Evolutionary conservation across 768 basidiomycete species (phyloP).

Genomic region (Agrocybe pediades): DNA sequence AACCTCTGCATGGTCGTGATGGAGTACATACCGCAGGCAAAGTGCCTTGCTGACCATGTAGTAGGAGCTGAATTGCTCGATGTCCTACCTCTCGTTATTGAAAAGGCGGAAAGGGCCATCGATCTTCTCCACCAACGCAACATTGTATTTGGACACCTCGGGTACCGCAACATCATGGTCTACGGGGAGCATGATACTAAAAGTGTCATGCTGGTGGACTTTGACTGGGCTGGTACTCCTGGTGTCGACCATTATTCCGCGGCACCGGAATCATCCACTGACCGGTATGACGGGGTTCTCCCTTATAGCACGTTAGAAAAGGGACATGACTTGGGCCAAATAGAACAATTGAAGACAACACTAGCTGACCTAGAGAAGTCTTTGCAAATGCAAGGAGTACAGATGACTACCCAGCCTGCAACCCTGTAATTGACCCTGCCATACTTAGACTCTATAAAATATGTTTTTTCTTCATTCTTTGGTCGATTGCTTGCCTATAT

Average conservation of each 20-base stretch:
- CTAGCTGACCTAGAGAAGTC: too few species aligned
- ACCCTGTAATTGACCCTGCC: too few species aligned
- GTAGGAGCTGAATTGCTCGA: slow-evolving; percentile 23
- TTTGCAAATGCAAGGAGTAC: too few species aligned
- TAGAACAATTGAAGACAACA: too few species aligned
- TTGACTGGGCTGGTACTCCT: slow-evolving; percentile 28
- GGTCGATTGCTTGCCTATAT: too few species aligned
- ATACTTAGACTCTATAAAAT: too few species aligned
- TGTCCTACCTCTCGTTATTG: slow-evolving; percentile 8
- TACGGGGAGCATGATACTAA: slow-evolving; percentile 4
- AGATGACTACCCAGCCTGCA: too few species aligned
- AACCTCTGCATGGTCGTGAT: slow-evolving; percentile 22
- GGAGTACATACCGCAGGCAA: slow-evolving; percentile 14
- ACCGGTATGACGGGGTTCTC: too few species aligned
- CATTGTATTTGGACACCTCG: slow-evolving; percentile 29
- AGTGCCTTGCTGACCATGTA: slow-evolving; percentile 13
- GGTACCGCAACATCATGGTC: slow-evolving; percentile 23
- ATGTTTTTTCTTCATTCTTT: too few species aligned
- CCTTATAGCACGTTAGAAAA: too few species aligned
- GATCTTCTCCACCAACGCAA: slow-evolving; percentile 13
- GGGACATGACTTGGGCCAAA: neutral
- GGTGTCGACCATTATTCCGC: slow-evolving; percentile 24
- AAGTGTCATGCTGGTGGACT: slow-evolving; percentile 24
- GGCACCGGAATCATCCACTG: slow-evolving; percentile 8
- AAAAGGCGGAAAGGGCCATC: slow-evolving; percentile 13